Evolutionary conservation across 495 filamentous ascomycete species (phyloP).

Genomic region (Coniosporium apollinis): DNA sequence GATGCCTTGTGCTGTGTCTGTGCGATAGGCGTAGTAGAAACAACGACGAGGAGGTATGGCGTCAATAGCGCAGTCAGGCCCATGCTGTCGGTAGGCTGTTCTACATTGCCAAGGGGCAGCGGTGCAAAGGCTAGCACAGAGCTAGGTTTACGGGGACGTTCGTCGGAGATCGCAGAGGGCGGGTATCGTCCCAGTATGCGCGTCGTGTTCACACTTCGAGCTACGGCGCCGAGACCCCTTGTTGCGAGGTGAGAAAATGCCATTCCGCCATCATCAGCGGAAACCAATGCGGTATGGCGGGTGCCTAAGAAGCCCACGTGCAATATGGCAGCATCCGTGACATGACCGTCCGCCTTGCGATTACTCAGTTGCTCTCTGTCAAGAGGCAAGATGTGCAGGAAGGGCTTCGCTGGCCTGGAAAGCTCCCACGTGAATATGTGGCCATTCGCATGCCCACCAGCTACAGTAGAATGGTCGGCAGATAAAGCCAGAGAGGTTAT

Average conservation of each 20-base stretch:
- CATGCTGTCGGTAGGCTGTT: constrained; percentile 71
- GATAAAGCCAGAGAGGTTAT: constrained; percentile 81
- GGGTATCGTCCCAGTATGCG: constrained; percentile 88
- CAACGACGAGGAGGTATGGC: constrained; percentile 86
- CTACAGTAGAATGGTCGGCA: constrained; percentile 82
- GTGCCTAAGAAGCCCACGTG: constrained; percentile 94
- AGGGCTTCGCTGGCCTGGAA: constrained; percentile 59
- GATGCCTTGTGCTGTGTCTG: constrained; percentile 90
- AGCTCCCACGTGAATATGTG: constrained; percentile 97
- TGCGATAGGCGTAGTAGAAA: constrained; percentile 88
- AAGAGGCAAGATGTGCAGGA: constrained; percentile 72
- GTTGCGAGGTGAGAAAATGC: constrained; percentile 95
- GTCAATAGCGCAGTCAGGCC: constrained; percentile 92
- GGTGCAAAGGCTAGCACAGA: constrained; percentile 86
- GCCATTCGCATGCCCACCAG: constrained; percentile 74
- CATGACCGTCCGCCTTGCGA: constrained; percentile 61
- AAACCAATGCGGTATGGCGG: constrained; percentile 87
- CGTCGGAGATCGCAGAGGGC: constrained; percentile 28
- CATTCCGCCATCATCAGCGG: constrained; percentile 92
- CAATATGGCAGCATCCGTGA: constrained; percentile 55
- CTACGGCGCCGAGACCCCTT: constrained; percentile 71
- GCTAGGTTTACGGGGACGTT: constrained; percentile 70
- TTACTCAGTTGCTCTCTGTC: constrained; percentile 45
- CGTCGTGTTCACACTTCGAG: constrained; percentile 71
- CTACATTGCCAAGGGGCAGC: constrained; percentile 79